Evolutionary conservation across 768 basidiomycete genomes (phyloP), one percentile per base, ranked within the genome.

Genomic region (Panus rudis): DNA sequence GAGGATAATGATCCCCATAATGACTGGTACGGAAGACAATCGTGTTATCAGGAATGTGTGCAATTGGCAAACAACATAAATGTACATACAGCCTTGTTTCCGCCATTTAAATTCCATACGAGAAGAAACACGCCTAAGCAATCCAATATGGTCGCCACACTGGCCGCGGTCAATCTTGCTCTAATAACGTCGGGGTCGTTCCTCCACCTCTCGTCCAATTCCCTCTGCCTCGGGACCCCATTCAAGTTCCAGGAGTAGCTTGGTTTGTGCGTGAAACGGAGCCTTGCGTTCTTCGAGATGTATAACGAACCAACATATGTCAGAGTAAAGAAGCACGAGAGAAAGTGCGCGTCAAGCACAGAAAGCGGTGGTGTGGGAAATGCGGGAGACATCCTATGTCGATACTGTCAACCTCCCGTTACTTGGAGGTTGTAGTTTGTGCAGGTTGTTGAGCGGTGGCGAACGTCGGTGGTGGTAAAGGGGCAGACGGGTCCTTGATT

Each of bases 231-330:
- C 57, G 60, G 46, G 57, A 61, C 42, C 42, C 47, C 40, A 24
- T 43, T 47, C 58, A 34, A 11, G 13, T 27, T 52, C 48, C 45
- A 49, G 53, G 22, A 42, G 43, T 42, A 44, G 33, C 21, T 7
- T 50, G 43, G 57, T 53, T 37, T 65, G 51, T 23, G 59, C 54
- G 69, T 56, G 57, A 76, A 78, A 8, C 68, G 71, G 23, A 82
- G 66, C 32, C 85, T 72, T 10, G 79, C 70, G 49, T 73, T 67
- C 57, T 79, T 84, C 24, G 73, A 80, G 45, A 89, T 53, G 63
- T 94, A 94, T 28, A 94, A 69, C 5, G 84, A 85, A 11, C 84
- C 87, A 40, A 96, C 90, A 54, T 93, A 96, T 41, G 72, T 71
- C 17, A 65, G 46, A 2, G 78, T 78, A 54, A 91, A 78, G 38